These are phyloP conservation scores for Phytopythium vexans DNA, from an alignment of 352 stramenopile genomes.

Conservation along the genomic window DNA sequence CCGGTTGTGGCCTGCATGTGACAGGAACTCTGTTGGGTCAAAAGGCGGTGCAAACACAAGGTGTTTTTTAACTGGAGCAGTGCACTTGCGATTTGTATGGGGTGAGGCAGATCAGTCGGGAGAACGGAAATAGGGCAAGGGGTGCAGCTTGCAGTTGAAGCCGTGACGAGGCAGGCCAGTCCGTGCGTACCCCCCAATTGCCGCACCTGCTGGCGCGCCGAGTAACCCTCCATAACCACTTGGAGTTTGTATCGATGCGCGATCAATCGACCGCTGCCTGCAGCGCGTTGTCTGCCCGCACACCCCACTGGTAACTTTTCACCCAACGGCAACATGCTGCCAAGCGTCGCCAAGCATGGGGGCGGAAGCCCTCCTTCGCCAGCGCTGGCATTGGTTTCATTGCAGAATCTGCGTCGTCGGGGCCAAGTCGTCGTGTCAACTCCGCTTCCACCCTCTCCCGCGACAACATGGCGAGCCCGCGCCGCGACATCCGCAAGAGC, in stretches of 20 bases:
- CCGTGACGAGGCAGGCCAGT: constrained; percentile 3
- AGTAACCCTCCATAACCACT: neutral
- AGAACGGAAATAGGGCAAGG: neutral
- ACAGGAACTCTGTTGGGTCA: constrained; percentile 2
- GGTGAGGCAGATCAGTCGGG: no score
- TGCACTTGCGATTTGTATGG: constrained; percentile 5
- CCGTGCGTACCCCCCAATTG: constrained; percentile 3
- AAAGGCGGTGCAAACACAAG: constrained; percentile 1
- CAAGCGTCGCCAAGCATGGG: constrained; percentile 1
- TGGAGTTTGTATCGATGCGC: neutral
- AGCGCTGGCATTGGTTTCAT: constrained; percentile 3
- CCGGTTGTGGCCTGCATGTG: constrained; percentile 4
- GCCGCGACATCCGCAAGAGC: constrained; percentile 32
- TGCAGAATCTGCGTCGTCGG: constrained; percentile 8
- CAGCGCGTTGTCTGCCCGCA: no score
- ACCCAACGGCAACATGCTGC: neutral
- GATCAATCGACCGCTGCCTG: no score
- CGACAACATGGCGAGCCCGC: constrained; percentile 25
- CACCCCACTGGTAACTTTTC: no score
- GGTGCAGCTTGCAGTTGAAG: constrained; percentile 27
- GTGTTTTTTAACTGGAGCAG: neutral
- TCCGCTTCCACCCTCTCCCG: neutral
- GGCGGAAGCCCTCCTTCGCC: neutral
- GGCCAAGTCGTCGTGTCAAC: constrained; percentile 7
- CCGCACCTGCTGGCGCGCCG: neutral